Percentiles rank a stretch among this genome's conserved stretches.
phyloP scores from a whole-genome alignment of 257 asterid genomes.

The Forsythia viridissima region DNA sequence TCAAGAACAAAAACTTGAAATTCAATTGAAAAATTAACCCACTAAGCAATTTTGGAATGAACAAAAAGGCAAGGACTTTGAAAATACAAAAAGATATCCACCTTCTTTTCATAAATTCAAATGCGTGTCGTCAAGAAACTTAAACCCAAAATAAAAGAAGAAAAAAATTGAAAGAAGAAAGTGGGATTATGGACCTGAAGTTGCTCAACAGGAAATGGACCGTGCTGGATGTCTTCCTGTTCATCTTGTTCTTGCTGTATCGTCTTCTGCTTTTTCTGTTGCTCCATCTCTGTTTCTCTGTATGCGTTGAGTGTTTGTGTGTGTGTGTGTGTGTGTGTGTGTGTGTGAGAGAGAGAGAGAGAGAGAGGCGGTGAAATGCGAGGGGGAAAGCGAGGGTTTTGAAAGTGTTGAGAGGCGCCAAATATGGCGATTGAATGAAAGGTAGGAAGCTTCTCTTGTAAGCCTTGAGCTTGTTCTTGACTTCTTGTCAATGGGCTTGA shows the following conservation, averaged over 20 bases:
- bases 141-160: constrained; percentile 5
- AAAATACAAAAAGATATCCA: background rate
- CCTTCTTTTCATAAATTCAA: background rate
- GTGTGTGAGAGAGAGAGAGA: constrained; percentile 13
- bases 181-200: constrained; percentile 57
- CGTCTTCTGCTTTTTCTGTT: constrained; percentile 55
- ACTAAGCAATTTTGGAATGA: background rate
- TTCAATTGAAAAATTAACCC: background rate
- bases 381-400: constrained; percentile 21
- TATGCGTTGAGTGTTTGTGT: background rate
- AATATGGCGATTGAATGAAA: background rate
- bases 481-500: background rate
- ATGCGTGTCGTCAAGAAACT: background rate
- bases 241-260: constrained; percentile 63
- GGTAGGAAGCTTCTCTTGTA: constrained; percentile 6
- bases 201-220: constrained; percentile 81
- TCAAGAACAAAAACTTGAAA: constrained; percentile 7
- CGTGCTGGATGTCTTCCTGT: constrained; percentile 67
- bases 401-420: constrained; percentile 46
- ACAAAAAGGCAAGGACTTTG: constrained; percentile 7
- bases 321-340: background rate
- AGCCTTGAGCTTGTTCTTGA: background rate
- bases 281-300: constrained; percentile 54
- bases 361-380: background rate
- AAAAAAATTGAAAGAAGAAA: background rate